A percentile compares a stretch with the other conserved stretches of the same genome.
Conservation (phyloP, 169 alveolate genomes). For the Plasmodium fragile region DNA sequence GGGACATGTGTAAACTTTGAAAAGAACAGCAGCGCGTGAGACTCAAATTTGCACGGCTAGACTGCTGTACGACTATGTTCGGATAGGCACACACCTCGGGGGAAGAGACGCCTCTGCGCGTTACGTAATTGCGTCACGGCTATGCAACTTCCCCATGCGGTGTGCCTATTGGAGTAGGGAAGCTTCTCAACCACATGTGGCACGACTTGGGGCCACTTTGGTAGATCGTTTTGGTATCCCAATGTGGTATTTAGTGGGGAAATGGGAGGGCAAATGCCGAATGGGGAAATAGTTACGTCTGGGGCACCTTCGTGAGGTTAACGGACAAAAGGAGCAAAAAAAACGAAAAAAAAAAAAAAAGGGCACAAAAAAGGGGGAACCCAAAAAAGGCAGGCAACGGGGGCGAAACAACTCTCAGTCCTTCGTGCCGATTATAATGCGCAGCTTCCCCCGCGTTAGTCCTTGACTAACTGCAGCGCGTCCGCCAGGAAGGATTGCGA, state of each 20-base stretch:
- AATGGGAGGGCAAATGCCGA: background rate
- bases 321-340: background rate
- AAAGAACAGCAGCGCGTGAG: background rate
- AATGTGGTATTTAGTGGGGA: background rate
- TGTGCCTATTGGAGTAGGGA: background rate
- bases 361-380: background rate
- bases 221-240: background rate
- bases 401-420: background rate
- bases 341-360: background rate
- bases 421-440: background rate
- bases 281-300: background rate
- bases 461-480: constrained; percentile 66
- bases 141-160: background rate
- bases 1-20: background rate
- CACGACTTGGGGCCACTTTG: background rate
- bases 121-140: too few species aligned
- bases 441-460: background rate
- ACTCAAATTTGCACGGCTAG: background rate
- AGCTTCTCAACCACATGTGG: background rate
- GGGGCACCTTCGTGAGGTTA: background rate
- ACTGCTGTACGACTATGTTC: background rate
- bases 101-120: background rate
- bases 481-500: constrained; percentile 81
- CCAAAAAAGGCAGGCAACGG: background rate
- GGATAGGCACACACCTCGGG: background rate